phyloP scores from a whole-genome alignment of 2,329 filamentous ascomycete genomes.

The Catunica adiposa region DNA sequence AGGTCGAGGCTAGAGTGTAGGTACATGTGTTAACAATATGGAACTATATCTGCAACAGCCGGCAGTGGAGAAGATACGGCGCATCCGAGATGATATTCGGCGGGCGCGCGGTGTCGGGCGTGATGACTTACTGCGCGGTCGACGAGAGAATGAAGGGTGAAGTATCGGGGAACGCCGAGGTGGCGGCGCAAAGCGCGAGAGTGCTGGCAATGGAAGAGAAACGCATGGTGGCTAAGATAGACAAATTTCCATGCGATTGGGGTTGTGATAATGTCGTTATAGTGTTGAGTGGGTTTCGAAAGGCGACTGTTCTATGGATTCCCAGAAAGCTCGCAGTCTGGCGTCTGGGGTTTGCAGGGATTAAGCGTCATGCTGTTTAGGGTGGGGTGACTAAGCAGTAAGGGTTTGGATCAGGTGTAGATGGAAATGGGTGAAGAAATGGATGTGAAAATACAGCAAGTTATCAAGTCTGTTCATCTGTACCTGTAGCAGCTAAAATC shows the following conservation, averaged over 20 bases:
- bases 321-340: constrained; percentile 1
- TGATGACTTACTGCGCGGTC: constrained; percentile 54
- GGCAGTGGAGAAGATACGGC: background rate
- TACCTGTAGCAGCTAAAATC: no score
- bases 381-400: background rate
- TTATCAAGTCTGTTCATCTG: no score
- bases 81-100: background rate
- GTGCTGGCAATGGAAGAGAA: constrained; percentile 33
- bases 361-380: background rate
- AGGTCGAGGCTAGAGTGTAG: constrained; percentile 21
- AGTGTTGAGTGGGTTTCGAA: background rate
- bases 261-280: background rate
- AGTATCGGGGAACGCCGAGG: constrained; percentile 64
- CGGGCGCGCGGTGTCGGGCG: background rate
- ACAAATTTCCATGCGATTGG: background rate
- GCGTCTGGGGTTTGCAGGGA: background rate
- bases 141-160: constrained; percentile 84
- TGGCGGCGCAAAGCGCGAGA: constrained; percentile 39
- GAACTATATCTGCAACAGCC: background rate
- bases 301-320: background rate
- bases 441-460: no score
- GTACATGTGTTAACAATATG: constrained; percentile 14
- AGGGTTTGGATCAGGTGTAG: background rate
- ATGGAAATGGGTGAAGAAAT: background rate
- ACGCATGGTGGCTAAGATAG: constrained; percentile 33